Evolutionary conservation across 164 flowering plant species (phyloP).

Genomic region (Kalanchoe fedtschenkoi): DNA sequence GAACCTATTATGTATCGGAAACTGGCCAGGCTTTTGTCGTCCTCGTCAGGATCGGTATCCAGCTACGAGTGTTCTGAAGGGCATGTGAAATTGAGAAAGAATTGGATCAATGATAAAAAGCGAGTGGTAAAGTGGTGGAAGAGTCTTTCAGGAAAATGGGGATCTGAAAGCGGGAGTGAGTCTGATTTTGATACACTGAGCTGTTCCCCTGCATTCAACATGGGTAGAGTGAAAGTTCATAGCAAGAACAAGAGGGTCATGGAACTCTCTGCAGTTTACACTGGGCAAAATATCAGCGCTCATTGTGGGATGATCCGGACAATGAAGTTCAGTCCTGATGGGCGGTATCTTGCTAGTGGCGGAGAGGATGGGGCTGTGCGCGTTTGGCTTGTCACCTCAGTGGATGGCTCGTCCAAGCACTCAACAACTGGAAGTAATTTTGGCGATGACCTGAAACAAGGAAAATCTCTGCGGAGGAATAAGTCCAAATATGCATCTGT

Average conservation of each 20-base stretch:
- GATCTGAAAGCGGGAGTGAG: neutral
- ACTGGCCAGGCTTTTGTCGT: neutral
- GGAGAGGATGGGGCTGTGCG: slow-evolving; percentile 85
- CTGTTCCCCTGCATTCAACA: slow-evolving; percentile 5
- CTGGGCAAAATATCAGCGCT: slow-evolving; percentile 59
- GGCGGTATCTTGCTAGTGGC: slow-evolving; percentile 69
- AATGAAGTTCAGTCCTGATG: slow-evolving; percentile 88
- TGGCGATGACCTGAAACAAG: neutral
- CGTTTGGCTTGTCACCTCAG: slow-evolving; percentile 49
- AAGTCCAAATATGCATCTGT: slow-evolving; percentile 15
- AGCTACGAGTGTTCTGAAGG: neutral
- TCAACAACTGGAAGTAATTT: slow-evolving; percentile 13
- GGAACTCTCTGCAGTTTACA: slow-evolving; percentile 53
- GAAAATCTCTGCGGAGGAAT: neutral
- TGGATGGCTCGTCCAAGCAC: slow-evolving; percentile 23
- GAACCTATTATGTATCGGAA: neutral
- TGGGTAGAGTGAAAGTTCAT: slow-evolving; percentile 24
- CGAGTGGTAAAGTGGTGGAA: slow-evolving; percentile 36
- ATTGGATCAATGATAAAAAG: neutral
- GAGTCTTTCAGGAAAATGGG: slow-evolving; percentile 12
- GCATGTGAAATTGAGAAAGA: neutral
- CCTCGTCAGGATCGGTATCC: neutral
- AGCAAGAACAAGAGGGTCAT: slow-evolving; percentile 34
- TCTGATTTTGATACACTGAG: neutral
- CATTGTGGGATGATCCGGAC: slow-evolving; percentile 67